Conservation (phyloP, 495 filamentous ascomycete species). For the Oleoguttula mirabilis region DNA sequence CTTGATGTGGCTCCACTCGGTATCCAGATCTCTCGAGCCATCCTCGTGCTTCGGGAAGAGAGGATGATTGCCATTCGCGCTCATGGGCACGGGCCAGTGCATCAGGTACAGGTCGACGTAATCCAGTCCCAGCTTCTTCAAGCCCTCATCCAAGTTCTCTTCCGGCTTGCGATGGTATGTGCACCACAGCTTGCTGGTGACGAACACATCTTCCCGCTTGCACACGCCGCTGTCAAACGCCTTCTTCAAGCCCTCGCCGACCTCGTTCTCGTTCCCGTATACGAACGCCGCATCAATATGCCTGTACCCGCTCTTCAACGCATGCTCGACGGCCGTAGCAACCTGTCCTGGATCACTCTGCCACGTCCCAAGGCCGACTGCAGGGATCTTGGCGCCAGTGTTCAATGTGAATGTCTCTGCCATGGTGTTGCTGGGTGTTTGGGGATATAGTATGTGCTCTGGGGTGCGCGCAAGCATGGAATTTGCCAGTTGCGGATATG, state of each 20-base stretch:
- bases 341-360: conserved; percentile 55
- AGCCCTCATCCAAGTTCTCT: conserved; percentile 54
- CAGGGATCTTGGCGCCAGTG: conserved; percentile 62
- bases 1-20: conserved; percentile 50
- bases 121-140: conserved; percentile 58
- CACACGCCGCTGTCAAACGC: conserved; percentile 55
- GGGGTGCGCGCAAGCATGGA: conserved; percentile 28
- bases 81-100: conserved; percentile 81
- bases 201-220: conserved; percentile 67
- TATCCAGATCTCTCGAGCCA: conserved; percentile 56
- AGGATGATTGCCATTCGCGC: conserved; percentile 63
- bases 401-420: conserved; percentile 51
- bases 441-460: conserved; percentile 23
- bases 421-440: not conserved
- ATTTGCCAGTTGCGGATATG: conserved; percentile 25
- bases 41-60: conserved; percentile 62
- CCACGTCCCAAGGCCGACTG: conserved; percentile 63
- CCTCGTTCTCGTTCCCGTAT: conserved; percentile 39
- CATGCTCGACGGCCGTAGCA: conserved; percentile 28
- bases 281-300: conserved; percentile 33
- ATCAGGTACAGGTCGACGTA: conserved; percentile 75
- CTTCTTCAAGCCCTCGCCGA: conserved; percentile 42
- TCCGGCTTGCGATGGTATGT: conserved; percentile 60
- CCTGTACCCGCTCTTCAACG: conserved; percentile 27
- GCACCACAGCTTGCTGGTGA: conserved; percentile 75